phyloP scores from a whole-genome alignment of 177 flowering plant genomes.

The Vitis hybrid region DNA sequence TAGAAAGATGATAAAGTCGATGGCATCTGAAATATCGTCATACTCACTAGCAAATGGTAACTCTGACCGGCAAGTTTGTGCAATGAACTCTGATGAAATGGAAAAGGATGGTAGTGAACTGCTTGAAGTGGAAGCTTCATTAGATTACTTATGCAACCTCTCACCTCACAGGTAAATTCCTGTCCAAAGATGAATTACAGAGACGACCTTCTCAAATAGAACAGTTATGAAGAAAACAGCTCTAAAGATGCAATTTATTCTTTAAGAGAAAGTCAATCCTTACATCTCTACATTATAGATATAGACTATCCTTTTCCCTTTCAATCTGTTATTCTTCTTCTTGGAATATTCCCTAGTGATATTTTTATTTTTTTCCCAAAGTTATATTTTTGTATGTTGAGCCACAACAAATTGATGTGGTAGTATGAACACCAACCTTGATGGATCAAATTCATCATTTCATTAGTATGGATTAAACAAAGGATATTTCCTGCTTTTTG shows the following conservation, averaged over 20 bases:
- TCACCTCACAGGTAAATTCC: constrained; percentile 76
- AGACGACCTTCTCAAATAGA: neutral
- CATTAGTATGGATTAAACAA: too few relatives aligned
- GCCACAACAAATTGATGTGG: too few relatives aligned
- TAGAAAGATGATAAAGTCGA: constrained; percentile 46
- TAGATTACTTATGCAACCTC: constrained; percentile 88
- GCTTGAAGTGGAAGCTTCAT: constrained; percentile 75
- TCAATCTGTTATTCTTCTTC: too few relatives aligned
- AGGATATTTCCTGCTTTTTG: too few relatives aligned
- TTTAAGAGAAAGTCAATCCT: neutral
- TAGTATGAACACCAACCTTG: too few relatives aligned
- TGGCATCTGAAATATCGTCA: constrained; percentile 58
- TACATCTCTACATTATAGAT: neutral
- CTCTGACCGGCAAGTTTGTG: constrained; percentile 9
- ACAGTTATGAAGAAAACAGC: too few relatives aligned
- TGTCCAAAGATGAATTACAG: neutral
- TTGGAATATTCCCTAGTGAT: too few relatives aligned
- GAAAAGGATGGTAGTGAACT: constrained; percentile 69
- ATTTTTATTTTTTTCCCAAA: too few relatives aligned
- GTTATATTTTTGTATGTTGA: too few relatives aligned
- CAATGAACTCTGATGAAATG: constrained; percentile 45
- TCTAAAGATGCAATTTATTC: neutral
- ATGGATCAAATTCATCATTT: too few relatives aligned
- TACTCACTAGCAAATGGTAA: constrained; percentile 36
- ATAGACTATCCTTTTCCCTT: too few relatives aligned